Base-by-base conservation (phyloP, 805 yeast genomes). In the Ogataea trehalophila region DNA sequence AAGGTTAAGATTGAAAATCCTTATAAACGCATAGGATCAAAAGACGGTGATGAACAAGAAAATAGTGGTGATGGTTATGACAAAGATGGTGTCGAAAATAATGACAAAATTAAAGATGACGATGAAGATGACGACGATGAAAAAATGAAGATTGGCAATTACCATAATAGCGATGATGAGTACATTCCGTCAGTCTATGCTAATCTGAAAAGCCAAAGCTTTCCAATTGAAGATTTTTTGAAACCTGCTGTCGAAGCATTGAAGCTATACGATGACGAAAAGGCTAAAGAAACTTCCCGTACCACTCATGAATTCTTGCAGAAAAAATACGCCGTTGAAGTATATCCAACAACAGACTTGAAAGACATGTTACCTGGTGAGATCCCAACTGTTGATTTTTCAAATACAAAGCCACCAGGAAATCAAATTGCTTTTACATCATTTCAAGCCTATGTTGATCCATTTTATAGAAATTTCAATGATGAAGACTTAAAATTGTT, bases 361-460 rank as follows among this genome's bases (percentile, higher is more conserved):
- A 73, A 80, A 54, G 85, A 81, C 46, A 66, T 85, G 51, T 71
- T 94, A 31, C 96, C 99, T 0, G 99, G 99, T 3, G 80, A 74
- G 34, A 83, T 90, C 23, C 99, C 99, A 11, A 82, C 87, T 63
- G 77, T 75, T 47, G 98, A 94, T 66, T 89, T 87, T 56, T 83
- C 96, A 5, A 80, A 81, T 52, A 80, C 83, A 14, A 92, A 91
- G 59, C 91, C 91, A 60, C 91, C 91, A 17, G 68, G 89, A 2
- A 92, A 89, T 65, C 99, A 94, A 69, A 94, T 92, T 16, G 97
- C 90, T 60, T 90, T 87, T 62, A 75, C 87, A 13, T 91, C 99
- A 0, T 94, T 87, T 62, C 85, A 87, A 54, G 70, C 91, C 1
- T 88, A 85, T 55, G 76, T 90, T 35, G 99, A 94, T 63, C 87